Evolutionary conservation across 1,284 basidiomycete genomes (phyloP).

Genomic region (Microstroma glucosiphilum): DNA sequence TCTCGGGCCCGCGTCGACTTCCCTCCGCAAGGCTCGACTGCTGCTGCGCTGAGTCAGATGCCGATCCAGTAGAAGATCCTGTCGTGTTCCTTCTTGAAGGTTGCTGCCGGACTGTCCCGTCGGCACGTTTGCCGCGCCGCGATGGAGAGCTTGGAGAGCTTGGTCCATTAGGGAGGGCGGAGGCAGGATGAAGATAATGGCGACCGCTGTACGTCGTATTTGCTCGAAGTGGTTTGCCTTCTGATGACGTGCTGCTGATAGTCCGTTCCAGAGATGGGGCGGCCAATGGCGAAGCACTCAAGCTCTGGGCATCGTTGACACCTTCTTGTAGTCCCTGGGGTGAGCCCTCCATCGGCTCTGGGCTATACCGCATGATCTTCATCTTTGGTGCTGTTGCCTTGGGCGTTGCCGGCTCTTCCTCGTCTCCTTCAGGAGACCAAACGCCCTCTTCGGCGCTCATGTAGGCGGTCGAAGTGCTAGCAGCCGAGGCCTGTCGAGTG

Average conservation of each 20-base stretch:
- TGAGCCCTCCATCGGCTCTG: neutral
- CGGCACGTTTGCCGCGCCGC: neutral
- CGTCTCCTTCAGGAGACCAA: neutral
- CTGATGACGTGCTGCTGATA: too few relatives aligned
- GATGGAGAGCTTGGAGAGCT: constrained; percentile 1
- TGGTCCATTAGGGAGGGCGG: neutral
- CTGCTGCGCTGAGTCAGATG: too few relatives aligned
- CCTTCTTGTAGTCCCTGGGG: too few relatives aligned
- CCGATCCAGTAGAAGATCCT: neutral
- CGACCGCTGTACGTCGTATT: too few relatives aligned
- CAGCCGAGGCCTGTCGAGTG: constrained; percentile 7
- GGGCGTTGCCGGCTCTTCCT: neutral
- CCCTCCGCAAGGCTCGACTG: neutral
- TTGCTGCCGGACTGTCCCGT: neutral
- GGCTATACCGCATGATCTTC: neutral
- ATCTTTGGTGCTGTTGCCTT: neutral
- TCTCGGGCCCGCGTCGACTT: neutral
- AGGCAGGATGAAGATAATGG: neutral
- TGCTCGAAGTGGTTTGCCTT: too few relatives aligned
- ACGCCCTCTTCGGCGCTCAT: constrained; percentile 1
- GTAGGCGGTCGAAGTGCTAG: constrained; percentile 1
- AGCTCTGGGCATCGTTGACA: too few relatives aligned
- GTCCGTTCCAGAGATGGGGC: too few relatives aligned
- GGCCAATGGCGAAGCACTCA: too few relatives aligned
- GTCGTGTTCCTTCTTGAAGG: neutral